Base-by-base conservation (phyloP, 768 basidiomycete species). In the Boletellus ananiceps region DNA sequence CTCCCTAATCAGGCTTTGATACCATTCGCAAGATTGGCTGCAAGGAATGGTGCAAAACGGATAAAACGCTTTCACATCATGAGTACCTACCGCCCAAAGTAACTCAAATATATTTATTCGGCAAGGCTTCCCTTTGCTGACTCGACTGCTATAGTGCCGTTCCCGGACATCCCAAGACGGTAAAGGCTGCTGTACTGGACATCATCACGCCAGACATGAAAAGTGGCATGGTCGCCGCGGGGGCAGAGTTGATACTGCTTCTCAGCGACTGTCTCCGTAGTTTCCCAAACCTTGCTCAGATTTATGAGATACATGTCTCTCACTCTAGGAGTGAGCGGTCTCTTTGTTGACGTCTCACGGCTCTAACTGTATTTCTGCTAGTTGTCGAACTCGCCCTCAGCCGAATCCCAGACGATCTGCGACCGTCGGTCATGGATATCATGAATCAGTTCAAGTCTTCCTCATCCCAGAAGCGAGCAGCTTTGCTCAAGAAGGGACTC, bases 41-140 rank as follows among this genome's bases (percentile, higher is more conserved):
- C 84, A 2, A 74, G 83, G 45, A 77, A 72, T 2, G 78, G 76
- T 33, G 71, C 77, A 41, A 78, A 75, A 52, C 72, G 91, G 35
- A 90, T 93, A 63, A 93, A 93, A 64, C 79, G 91, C 9, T 93
- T 82, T 66, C 84, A 90, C 65, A 80, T 92, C 44, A 75, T 81
- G 32, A 82, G 88, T 53, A 80, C 84, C 12, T 92, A 81, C 64
- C 72, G 79, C 31, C 81, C 84, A 2, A 83, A 75, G 88, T 86
- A 57, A 34, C 72, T 66, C 18, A 2, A 47, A n/a, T 16, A n/a
- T 48, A 6, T 11, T 32, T 33, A 16, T 35, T 2, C 8, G 15
- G 6, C 25, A n/a, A n/a, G 5, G 25, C 2, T 23, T 13, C 7
- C 5, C 5, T 11, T 15, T 46, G 36, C 36, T 60, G 40, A 62